These are phyloP conservation scores for Podaxis sp. DNA, from an alignment of 768 basidiomycete species.

Conservation along the genomic window DNA sequence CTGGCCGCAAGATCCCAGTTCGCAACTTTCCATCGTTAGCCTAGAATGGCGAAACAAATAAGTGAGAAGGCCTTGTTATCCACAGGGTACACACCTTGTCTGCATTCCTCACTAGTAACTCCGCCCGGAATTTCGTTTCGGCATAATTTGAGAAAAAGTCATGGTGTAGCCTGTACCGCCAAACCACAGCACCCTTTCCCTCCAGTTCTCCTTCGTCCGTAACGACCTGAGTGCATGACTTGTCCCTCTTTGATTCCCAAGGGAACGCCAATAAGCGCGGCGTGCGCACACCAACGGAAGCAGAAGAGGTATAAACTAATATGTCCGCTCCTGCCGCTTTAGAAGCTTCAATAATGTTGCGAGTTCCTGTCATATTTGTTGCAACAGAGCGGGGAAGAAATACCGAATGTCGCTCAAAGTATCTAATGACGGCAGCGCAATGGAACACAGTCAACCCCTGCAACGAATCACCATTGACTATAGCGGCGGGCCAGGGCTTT, in stretches of 20 bases:
- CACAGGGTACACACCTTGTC: not conserved
- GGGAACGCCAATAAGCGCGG: not conserved
- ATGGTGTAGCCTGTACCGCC: not conserved
- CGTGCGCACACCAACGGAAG: not conserved
- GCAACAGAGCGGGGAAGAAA: not conserved
- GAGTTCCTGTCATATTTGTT: not conserved
- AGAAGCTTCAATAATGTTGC: conserved; percentile 3
- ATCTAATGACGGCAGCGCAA: not conserved
- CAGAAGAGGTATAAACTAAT: not conserved
- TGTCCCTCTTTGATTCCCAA: not conserved
- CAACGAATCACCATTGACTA: not conserved
- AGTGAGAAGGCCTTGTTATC: not conserved
- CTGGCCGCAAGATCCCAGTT: conserved; percentile 2
- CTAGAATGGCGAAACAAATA: not conserved
- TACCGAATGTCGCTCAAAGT: not conserved
- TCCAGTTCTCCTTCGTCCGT: not conserved
- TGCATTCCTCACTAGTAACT: not conserved
- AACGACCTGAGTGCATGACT: not conserved
- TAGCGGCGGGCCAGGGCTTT: not conserved
- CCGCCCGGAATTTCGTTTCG: conserved; percentile 3
- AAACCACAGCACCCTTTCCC: not conserved
- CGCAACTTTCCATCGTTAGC: not conserved
- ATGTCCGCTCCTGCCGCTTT: not conserved
- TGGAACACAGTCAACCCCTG: conserved; percentile 4
- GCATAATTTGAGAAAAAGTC: conserved; percentile 6